Conservation (phyloP, 2,329 filamentous ascomycete genomes). For the Microcyclosporella mali region DNA sequence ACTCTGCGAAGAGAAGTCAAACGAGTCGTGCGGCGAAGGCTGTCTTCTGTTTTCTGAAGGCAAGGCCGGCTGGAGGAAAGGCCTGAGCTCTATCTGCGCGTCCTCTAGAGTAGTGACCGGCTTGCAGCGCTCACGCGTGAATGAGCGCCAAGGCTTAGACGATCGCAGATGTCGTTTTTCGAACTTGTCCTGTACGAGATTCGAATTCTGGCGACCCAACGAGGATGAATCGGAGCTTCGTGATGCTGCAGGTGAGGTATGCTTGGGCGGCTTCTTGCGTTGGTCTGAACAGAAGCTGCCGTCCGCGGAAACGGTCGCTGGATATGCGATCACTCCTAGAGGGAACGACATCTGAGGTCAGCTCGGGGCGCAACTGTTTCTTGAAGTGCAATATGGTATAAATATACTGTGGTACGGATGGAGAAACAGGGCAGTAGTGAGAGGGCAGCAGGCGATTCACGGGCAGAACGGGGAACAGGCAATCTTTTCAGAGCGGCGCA, state of each 20-base stretch:
- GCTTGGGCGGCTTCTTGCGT: conserved; percentile 11
- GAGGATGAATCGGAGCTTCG: conserved; percentile 13
- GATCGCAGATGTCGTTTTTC: too few species aligned
- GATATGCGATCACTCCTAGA: conserved; percentile 20
- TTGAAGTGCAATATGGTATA: conserved; percentile 11
- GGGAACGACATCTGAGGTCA: conserved; percentile 24
- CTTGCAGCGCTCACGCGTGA: conserved; percentile 6
- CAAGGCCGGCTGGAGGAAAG: conserved; percentile 6
- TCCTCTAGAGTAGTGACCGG: not conserved
- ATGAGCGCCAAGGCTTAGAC: not conserved
- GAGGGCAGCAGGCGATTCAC: conserved; percentile 1
- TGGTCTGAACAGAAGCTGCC: conserved; percentile 10
- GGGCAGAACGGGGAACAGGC: not conserved
- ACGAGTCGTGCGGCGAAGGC: conserved; percentile 19
- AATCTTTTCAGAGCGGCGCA: not conserved
- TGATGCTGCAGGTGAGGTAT: conserved; percentile 8
- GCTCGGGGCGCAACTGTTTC: conserved; percentile 17
- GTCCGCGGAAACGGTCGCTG: conserved; percentile 16
- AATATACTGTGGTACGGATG: conserved; percentile 12
- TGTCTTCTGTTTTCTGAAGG: conserved; percentile 8
- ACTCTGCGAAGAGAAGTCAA: conserved; percentile 9
- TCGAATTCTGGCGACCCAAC: not conserved
- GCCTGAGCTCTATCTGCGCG: not conserved
- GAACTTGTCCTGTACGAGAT: too few species aligned
- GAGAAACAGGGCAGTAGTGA: conserved; percentile 4